Percentiles rank a stretch among this genome's conserved stretches.
Evolutionary conservation across 2,329 filamentous ascomycete species (phyloP).

Genomic region (Cercospora zeae-maydis): DNA sequence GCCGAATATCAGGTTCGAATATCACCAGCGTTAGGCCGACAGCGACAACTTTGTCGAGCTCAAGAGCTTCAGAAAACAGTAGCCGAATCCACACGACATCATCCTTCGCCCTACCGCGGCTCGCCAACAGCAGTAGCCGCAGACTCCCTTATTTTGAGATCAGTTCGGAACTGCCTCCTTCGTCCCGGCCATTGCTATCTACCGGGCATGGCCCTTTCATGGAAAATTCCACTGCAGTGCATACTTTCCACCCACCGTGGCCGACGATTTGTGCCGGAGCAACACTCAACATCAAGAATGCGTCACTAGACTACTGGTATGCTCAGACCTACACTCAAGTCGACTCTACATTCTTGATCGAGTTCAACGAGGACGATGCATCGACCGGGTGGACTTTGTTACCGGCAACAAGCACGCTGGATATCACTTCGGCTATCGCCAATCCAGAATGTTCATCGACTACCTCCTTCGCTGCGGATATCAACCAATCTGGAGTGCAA

Average conservation of each 20-base stretch:
- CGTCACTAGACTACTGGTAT: slow-evolving; percentile 38
- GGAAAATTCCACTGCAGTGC: background rate
- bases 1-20: background rate
- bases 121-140: background rate
- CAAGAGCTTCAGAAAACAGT: background rate
- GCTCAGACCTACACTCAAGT: slow-evolving; percentile 33
- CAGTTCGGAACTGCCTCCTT: background rate
- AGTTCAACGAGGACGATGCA: slow-evolving; percentile 29
- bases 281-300: slow-evolving; percentile 36
- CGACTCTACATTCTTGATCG: slow-evolving; percentile 34
- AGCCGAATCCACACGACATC: background rate
- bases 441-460: slow-evolving; percentile 28
- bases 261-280: slow-evolving; percentile 28
- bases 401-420: slow-evolving; percentile 33
- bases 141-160: background rate
- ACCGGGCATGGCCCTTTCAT: background rate
- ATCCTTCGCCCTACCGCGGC: background rate
- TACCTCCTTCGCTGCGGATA: slow-evolving; percentile 23
- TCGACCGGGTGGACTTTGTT: slow-evolving; percentile 34
- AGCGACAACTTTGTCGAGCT: background rate
- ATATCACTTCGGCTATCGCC: slow-evolving; percentile 33
- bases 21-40: background rate
- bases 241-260: slow-evolving; percentile 6
- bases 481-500: slow-evolving; percentile 17
- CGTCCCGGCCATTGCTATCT: background rate